Evolutionary conservation across 768 basidiomycete genomes (phyloP), one percentile per base, ranked within the genome.

Genomic region (Leucosporidium scottii): DNA sequence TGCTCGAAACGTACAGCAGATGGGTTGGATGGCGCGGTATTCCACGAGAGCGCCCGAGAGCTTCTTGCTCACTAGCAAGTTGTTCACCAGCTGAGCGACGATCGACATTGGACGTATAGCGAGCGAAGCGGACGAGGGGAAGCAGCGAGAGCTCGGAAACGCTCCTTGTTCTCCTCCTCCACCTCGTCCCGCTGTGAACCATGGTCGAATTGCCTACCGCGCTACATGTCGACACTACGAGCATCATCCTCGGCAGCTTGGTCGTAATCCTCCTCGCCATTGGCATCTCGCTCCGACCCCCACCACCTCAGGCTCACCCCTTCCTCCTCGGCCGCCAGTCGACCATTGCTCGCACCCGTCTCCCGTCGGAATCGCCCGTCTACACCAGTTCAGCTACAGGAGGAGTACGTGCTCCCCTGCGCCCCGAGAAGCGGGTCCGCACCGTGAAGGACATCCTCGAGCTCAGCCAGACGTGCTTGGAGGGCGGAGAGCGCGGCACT

Each of bases 321-420:
- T 65, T 73, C 68, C 49, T 73, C 31, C 71, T 73, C 49, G 71
- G 71, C 31, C 27, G 65, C 0, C 71, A 73, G 61, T 48, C 55
- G 8, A 28, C 21, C 13, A 4, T 56, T 0, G 39, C 59, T 0
- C 62, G 56, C 3, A 64, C 68, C 13, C 68, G 71, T 47, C 28
- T 51, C 7, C 23, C 34, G 53, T 17, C 28, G 36, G 59, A 73
- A 54, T 69, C 68, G 10, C 59, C 71, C 12, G 63, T 69, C 34
- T 73, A 62, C 64, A n/a, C 54, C 44, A 65, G 23, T 30, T 15
- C 59, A 21, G 30, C 15, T 47, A 48, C 61, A n/a, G 50, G 28
- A 12, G 54, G 59, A n/a, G 13, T 54, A n/a, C 49, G 61, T n/a
- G 18, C 63, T 0, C 59, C 56, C 15, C 30, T 47, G 18, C 62